Base-by-base conservation (phyloP, 2,329 filamentous ascomycete genomes). In the Niveomyces coronatus region DNA sequence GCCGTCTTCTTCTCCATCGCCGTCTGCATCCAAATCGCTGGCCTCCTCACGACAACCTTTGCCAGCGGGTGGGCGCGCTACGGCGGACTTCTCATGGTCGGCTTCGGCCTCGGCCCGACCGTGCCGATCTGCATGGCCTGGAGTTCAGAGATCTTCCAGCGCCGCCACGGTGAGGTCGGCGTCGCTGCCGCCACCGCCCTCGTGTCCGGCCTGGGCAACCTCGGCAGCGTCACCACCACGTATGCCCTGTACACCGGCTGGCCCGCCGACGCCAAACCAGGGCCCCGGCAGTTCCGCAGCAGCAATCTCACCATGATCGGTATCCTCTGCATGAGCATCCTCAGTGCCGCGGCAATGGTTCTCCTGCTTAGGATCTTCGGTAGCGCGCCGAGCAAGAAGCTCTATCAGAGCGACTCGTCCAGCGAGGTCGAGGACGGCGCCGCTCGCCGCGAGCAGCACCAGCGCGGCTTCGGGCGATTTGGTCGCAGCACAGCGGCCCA, bases 71-170 rank as follows among this genome's bases (percentile, higher is more conserved):
- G 86, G 85, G 79, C 84, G 2, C 77, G 86, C 29, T 94, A 94
- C 54, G 85, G 83, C 33, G 87, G 87, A 4, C 74, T 94, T n/a
- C 65, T 94, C 35, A 80, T 94, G 62, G 82, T 94, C 24, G 87
- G 87, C 4, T 94, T 94, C 52, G 87, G 87, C 0, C 77, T 94
- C 2, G 87, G 87, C 1, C 87, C 87, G 4, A 94, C 87, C 0
- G 86, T 94, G 1, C 87, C 87, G 9, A 89, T 89, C 52, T 89
- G 84, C 57, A 94, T 94, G 87, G 82, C 86, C 24, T 94, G 87
- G 87, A 86, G 84, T 22, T 85, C 79, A 45, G 84, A 94, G 60
- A 82, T 94, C 53, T 94, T 94, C 66, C 86, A 94, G 62, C 74
- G 74, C 22, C 81, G 87, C 10, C 87, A 94, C 53, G 85, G 87